Conservation (phyloP, 257 asterid genomes). For the Datura wrightii region DNA sequence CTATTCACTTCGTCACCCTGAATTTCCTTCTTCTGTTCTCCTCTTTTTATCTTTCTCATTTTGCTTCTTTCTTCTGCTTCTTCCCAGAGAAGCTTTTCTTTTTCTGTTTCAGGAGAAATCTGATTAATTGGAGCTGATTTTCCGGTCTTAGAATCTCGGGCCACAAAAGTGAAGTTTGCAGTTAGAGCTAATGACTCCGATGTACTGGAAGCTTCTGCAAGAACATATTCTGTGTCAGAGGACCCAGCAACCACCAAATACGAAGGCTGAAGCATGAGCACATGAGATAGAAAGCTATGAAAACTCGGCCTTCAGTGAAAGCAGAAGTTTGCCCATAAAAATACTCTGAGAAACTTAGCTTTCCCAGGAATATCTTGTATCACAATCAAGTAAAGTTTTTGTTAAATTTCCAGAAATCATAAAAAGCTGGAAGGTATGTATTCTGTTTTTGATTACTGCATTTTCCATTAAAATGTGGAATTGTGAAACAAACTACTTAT, state of each 20-base stretch:
- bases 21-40: constrained; percentile 58
- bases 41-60: constrained; percentile 62
- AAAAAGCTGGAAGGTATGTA: neutral
- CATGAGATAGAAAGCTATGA: neutral
- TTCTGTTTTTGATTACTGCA: neutral
- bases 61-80: constrained; percentile 89
- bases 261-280: neutral
- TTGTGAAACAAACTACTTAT: neutral
- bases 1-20: constrained; percentile 56
- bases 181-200: constrained; percentile 70
- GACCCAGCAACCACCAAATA: neutral
- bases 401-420: neutral
- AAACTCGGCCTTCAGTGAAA: neutral
- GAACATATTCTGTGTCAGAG: constrained; percentile 30
- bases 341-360: neutral
- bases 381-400: neutral
- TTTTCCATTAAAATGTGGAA: neutral
- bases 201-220: constrained; percentile 54
- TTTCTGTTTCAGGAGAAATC: constrained; percentile 73
- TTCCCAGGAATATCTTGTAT: neutral
- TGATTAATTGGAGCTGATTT: constrained; percentile 82
- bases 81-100: constrained; percentile 68
- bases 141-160: constrained; percentile 84
- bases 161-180: constrained; percentile 95
- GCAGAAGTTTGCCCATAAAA: neutral